A percentile compares a stretch with the other conserved stretches of the same genome.
Conservation (phyloP, 73 alveolate genomes). For the Paraurostyla sp. region DNA sequence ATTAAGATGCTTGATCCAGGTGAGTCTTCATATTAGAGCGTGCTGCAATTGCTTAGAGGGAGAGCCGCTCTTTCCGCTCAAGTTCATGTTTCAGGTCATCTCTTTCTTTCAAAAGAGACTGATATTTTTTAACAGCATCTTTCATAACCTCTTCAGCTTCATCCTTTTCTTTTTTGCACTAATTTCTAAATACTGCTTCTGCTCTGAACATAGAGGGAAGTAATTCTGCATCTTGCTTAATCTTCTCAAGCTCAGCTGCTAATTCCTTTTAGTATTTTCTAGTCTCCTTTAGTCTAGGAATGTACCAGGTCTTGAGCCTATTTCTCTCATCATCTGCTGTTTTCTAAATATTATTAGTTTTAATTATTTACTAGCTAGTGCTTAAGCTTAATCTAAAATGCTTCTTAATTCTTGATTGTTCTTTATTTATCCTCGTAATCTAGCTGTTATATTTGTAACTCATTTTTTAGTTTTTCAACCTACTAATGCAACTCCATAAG, state of each 20-base stretch:
- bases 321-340: conserved; percentile 59
- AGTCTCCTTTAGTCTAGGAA: conserved; percentile 80
- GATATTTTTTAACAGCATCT: conserved; percentile 65
- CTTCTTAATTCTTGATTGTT: conserved; percentile 46
- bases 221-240: conserved; percentile 82
- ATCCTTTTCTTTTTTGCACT: conserved; percentile 76
- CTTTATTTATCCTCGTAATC: conserved; percentile 32
- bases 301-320: conserved; percentile 69
- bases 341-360: not conserved
- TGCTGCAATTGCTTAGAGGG: conserved; percentile 85
- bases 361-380: conserved; percentile 23
- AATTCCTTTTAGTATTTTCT: conserved; percentile 76
- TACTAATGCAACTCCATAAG: conserved; percentile 56
- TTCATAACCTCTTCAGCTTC: conserved; percentile 78
- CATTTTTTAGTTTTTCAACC: conserved; percentile 59
- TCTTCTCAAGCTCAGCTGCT: conserved; percentile 69
- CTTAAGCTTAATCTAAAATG: conserved; percentile 55
- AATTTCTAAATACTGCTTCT: conserved; percentile 80
- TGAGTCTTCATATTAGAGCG: conserved; percentile 77
- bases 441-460: conserved; percentile 31
- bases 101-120: conserved; percentile 63
- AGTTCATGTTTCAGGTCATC: conserved; percentile 74
- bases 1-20: conserved; percentile 65
- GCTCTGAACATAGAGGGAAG: conserved; percentile 85
- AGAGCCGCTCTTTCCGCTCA: conserved; percentile 81